These are phyloP conservation scores for Trichosanthes truncata DNA, from an alignment of 306 rosid species.

Conservation along the genomic window DNA sequence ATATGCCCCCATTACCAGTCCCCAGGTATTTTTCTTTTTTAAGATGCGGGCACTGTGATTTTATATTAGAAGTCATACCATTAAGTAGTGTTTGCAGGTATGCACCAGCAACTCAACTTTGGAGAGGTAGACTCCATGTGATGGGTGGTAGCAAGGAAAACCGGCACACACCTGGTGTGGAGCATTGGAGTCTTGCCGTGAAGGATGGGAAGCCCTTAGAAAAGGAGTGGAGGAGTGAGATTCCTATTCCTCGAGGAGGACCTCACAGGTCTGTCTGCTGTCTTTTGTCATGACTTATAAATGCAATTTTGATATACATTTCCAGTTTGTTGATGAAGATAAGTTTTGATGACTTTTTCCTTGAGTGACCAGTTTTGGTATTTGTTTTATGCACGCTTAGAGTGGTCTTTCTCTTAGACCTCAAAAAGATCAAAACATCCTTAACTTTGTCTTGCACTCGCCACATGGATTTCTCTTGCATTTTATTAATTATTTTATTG, in stretches of 20 bases:
- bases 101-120: slow-evolving; percentile 85
- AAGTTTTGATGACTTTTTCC: background rate
- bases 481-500: background rate
- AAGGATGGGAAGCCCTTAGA: slow-evolving; percentile 68
- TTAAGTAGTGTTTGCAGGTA: slow-evolving; percentile 35
- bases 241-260: slow-evolving; percentile 85
- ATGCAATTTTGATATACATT: background rate
- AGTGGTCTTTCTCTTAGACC: background rate
- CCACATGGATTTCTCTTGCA: background rate
- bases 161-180: slow-evolving; percentile 67
- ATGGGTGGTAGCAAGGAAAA: slow-evolving; percentile 96
- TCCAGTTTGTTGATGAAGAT: background rate
- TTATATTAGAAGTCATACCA: background rate
- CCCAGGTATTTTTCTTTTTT: slow-evolving; percentile 43
- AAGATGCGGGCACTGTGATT: background rate
- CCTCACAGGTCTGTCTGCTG: slow-evolving; percentile 60
- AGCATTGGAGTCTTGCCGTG: slow-evolving; percentile 89
- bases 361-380: background rate
- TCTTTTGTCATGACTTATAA: background rate
- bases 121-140: slow-evolving; percentile 91
- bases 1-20: slow-evolving; percentile 57
- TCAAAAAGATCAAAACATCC: background rate
- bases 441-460: background rate
- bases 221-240: slow-evolving; percentile 56
- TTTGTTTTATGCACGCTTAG: background rate